phyloP scores from a whole-genome alignment of 1,284 basidiomycete genomes.

The Gomphus bonarii region DNA sequence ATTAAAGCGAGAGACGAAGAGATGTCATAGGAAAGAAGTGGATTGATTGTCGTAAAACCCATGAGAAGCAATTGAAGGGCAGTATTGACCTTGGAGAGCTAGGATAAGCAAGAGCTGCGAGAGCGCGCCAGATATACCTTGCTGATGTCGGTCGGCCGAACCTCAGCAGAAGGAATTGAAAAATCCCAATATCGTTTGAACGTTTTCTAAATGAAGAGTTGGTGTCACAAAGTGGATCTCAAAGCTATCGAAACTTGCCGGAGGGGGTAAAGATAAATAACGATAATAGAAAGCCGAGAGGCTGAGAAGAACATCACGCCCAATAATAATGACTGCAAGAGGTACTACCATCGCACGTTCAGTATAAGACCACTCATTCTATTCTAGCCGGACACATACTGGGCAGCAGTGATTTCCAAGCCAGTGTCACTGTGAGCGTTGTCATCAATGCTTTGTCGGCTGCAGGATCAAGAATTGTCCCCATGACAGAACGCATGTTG shows the following conservation, averaged over 20 bases:
- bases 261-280: slow-evolving; percentile 79
- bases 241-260: slow-evolving; percentile 44
- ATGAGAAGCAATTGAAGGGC: slow-evolving; percentile 86
- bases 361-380: not conserved
- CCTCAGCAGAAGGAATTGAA: slow-evolving; percentile 88
- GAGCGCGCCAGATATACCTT: slow-evolving; percentile 44
- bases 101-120: not conserved
- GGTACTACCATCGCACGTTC: slow-evolving; percentile 44
- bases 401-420: slow-evolving; percentile 79
- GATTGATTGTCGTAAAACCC: slow-evolving; percentile 79
- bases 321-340: slow-evolving; percentile 79
- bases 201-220: slow-evolving; percentile 59
- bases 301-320: slow-evolving; percentile 81
- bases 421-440: slow-evolving; percentile 81
- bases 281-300: slow-evolving; percentile 92
- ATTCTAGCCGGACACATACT: slow-evolving; percentile 35
- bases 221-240: not conserved
- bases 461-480: slow-evolving; percentile 92
- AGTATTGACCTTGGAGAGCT: slow-evolving; percentile 67
- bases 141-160: slow-evolving; percentile 82
- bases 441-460: slow-evolving; percentile 97
- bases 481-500: slow-evolving; percentile 82
- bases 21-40: slow-evolving; percentile 62
- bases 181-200: slow-evolving; percentile 91
- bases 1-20: slow-evolving; percentile 44